A percentile compares a stretch with the other conserved stretches of the same genome.
phyloP scores from a whole-genome alignment of 208 protist species.

The Acanthamoeba castellanii region DNA sequence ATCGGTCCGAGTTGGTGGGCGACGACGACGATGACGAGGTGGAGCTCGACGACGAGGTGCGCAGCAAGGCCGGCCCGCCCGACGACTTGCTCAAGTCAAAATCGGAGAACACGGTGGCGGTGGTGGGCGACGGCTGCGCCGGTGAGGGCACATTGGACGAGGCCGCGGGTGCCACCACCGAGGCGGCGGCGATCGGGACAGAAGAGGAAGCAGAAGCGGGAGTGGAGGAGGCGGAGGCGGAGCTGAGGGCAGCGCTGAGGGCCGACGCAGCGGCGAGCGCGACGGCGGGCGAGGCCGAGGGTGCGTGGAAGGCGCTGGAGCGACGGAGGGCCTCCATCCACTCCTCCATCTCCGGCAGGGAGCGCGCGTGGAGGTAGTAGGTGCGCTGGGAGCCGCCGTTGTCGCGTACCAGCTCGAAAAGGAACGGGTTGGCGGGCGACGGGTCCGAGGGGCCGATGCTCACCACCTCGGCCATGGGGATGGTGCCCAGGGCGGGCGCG shows the following conservation, averaged over 20 bases:
- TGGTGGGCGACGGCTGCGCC: neutral
- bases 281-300: neutral
- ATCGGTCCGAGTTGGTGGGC: neutral
- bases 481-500: conserved; percentile 21
- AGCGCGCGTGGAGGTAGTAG: conserved; percentile 25
- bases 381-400: conserved; percentile 6
- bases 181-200: neutral
- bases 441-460: conserved; percentile 21
- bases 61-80: neutral
- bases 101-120: neutral
- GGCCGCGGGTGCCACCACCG: no score
- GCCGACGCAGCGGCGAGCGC: neutral
- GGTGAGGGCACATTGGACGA: neutral
- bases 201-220: neutral
- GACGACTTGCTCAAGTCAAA: neutral
- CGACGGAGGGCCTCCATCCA: conserved; percentile 53
- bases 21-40: neutral
- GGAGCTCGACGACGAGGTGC: neutral
- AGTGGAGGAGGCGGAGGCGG: neutral
- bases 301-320: conserved; percentile 1
- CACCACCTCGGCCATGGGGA: conserved; percentile 39
- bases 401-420: neutral
- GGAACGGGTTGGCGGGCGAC: conserved; percentile 33
- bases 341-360: conserved; percentile 56
- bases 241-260: conserved; percentile 23